Conservation (phyloP, 108 stramenopile species). For the Nannochloropsis granulata region DNA sequence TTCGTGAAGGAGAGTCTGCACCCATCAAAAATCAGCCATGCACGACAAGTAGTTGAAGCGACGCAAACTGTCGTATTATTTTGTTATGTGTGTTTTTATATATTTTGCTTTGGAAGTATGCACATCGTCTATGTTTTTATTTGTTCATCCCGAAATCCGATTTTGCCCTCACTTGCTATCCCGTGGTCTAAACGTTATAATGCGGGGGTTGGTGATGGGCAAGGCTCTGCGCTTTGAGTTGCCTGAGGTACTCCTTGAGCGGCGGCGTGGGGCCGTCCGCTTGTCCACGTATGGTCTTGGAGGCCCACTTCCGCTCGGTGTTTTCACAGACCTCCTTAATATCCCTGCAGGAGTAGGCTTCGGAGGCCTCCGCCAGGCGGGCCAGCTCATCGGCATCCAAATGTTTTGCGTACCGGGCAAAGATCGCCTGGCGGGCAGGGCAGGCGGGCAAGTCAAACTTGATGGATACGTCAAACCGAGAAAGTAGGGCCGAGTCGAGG, state of each 20-base stretch:
- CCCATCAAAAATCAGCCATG: too few relatives aligned
- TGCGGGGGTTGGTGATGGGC: background rate
- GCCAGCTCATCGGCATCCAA: slow-evolving; percentile 1
- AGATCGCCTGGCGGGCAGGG: slow-evolving; percentile 19
- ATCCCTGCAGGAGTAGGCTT: slow-evolving; percentile 34
- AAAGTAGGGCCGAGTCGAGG: slow-evolving; percentile 29
- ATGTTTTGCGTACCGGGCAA: slow-evolving; percentile 36
- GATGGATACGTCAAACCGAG: slow-evolving; percentile 33
- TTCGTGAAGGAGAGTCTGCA: too few relatives aligned
- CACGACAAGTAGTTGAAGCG: too few relatives aligned
- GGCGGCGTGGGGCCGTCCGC: background rate
- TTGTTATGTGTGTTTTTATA: too few relatives aligned
- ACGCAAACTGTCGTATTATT: too few relatives aligned
- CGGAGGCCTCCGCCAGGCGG: slow-evolving; percentile 20
- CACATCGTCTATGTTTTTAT: background rate
- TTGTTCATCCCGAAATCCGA: background rate
- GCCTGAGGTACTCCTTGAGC: background rate
- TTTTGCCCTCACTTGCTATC: background rate
- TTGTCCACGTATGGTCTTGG: slow-evolving; percentile 15
- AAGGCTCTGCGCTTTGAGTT: background rate
- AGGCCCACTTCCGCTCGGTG: slow-evolving; percentile 31
- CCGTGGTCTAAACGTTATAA: background rate
- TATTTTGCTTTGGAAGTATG: background rate
- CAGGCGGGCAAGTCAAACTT: slow-evolving; percentile 23
- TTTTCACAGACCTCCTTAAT: slow-evolving; percentile 39